Evolutionary conservation across 345 rosid species (phyloP), one percentile per base, ranked within the genome.

Genomic region (Arabidopsis thaliana): DNA sequence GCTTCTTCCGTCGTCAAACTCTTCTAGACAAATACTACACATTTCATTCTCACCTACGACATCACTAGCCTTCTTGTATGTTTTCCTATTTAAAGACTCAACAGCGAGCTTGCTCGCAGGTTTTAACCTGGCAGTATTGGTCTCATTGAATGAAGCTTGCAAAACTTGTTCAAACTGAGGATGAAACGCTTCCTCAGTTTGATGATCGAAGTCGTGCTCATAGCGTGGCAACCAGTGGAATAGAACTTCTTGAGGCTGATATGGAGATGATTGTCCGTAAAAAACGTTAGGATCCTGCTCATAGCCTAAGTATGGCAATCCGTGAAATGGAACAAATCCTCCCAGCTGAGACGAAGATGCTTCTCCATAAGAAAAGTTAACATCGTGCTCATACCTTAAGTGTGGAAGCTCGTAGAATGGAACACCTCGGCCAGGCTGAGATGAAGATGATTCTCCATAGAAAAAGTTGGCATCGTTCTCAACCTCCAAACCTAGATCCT

Each of bases 71-170:
- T 58, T 58, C 28, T 34, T 58, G 63, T 16, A 58, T 58, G 36
- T 58, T 36, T 16, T 58, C 42, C 44, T 58, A 2, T 12, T 16
- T 8, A 58, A 34, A 12, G 63, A 58, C 25, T 13, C 6, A 42
- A 58, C 62, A 2, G 62, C 28, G 14, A 34, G 62, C 62, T 58
- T 34, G 42, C 62, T 58, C 4, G 42, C 62, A 34, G 44, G 44
- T 58, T 14, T 34, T 16, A 16, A 58, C 63, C 63, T 6, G 8
- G 9, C 63, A 9, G 12, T 34, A 58, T 9, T 7, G 61, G 24
- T 4, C 12, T 33, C 61, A 33, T 57, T 57, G 40, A 57, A 7
- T 24, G 24, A 57, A 6, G n/a, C 37, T n/a, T 23, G 12, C 7
- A 57, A 57, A 57, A n/a, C 41, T 55, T 55, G 23, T 32, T 14